Conservation (phyloP, 2,329 filamentous ascomycete species). For the Cladophialophora yegresii region DNA sequence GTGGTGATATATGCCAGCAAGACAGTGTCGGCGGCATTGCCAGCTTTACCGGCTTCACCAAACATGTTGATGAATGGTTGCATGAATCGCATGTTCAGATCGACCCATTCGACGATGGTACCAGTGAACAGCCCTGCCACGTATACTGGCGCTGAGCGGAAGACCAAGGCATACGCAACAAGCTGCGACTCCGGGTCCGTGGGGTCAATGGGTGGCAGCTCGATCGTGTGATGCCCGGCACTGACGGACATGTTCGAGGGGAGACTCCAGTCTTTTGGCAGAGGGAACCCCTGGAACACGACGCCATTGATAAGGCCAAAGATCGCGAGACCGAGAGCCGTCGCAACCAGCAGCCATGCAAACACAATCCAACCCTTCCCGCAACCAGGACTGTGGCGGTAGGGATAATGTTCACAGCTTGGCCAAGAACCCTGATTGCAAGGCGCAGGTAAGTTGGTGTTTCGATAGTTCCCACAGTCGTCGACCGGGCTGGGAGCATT, state of each 20-base stretch:
- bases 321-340: conserved; percentile 1
- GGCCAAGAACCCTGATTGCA: conserved; percentile 16
- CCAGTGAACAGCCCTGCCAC: conserved; percentile 14
- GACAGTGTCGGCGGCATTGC: conserved; percentile 9
- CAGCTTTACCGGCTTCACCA: neutral
- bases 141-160: conserved; percentile 16
- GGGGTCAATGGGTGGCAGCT: conserved; percentile 15
- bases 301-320: conserved; percentile 10
- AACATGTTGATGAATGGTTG: conserved; percentile 23
- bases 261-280: conserved; percentile 10
- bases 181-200: conserved; percentile 44
- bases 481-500: conserved; percentile 9
- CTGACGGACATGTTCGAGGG: conserved; percentile 3
- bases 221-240: conserved; percentile 1
- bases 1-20: conserved; percentile 19
- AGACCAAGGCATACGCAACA: conserved; percentile 14
- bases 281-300: conserved; percentile 11
- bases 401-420: conserved; percentile 19
- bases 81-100: conserved; percentile 22
- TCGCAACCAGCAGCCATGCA: neutral
- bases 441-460: neutral
- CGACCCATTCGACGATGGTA: conserved; percentile 15
- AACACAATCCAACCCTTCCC: conserved; percentile 16
- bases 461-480: conserved; percentile 1
- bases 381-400: conserved; percentile 18